Evolutionary conservation across 2,329 filamentous ascomycete genomes (phyloP).

Genomic region (Leptographium flavum): DNA sequence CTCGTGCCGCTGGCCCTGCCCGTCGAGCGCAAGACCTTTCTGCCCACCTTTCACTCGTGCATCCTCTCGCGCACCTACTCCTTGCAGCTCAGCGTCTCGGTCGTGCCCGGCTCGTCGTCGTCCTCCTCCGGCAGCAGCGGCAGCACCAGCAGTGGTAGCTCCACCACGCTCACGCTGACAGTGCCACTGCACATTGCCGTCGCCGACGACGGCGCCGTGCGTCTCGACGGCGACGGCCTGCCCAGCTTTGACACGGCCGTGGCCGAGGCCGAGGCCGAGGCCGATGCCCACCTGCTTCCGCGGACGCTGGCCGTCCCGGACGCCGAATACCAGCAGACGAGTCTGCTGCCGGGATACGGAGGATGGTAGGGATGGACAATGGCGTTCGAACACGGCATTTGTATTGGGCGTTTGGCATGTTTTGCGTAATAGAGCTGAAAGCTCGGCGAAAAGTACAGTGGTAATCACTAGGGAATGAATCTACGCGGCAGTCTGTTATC

Average conservation of each 20-base stretch:
- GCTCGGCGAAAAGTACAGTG: no score
- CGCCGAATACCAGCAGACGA: conserved; percentile 11
- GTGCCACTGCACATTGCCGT: conserved; percentile 9
- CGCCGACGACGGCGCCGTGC: not conserved
- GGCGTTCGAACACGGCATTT: no score
- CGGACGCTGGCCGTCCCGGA: conserved; percentile 24
- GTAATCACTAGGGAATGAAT: no score
- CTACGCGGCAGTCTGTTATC: no score
- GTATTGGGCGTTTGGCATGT: not conserved
- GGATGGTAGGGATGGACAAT: not conserved
- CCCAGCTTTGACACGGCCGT: conserved; percentile 37
- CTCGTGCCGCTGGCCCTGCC: conserved; percentile 35
- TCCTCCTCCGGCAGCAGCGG: conserved; percentile 15
- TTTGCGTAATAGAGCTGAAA: no score
- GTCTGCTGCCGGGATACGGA: conserved; percentile 16
- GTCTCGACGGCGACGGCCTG: conserved; percentile 15
- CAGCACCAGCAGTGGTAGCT: not conserved
- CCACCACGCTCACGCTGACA: conserved; percentile 4
- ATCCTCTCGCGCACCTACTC: conserved; percentile 41
- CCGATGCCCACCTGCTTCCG: conserved; percentile 27
- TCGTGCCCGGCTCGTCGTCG: conserved; percentile 20
- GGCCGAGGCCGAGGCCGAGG: conserved; percentile 29
- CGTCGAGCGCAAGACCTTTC: conserved; percentile 30
- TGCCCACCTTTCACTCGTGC: conserved; percentile 45
- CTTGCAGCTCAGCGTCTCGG: conserved; percentile 28